Evolutionary conservation across 2,329 filamentous ascomycete genomes (phyloP), one percentile per base, ranked within the genome.

Genomic region (Arthrobotrys megalospora): DNA sequence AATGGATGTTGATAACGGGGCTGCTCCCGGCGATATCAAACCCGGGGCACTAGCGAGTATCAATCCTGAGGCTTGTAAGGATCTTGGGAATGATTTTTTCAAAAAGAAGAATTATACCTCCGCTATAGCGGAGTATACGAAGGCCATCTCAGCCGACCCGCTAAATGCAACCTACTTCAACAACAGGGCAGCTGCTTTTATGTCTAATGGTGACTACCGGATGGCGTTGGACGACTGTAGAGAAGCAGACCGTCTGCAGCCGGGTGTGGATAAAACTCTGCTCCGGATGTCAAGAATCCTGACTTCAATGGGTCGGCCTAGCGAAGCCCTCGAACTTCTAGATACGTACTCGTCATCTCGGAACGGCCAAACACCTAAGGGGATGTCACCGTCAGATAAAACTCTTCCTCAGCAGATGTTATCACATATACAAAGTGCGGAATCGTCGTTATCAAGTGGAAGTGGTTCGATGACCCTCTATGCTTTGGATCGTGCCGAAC

Each of bases 81-180:
- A 92, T 82, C 90, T 93, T 1, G 96, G 96, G 76, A 99, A 99
- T 86, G 96, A 96, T 83, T 95, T 93, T 83, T 99, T 97, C 89
- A 98, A 97, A 87, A 93, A 94, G 80, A 93, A 92, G 84, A 93
- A 97, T 83, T 99, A 95, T 84, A 86, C 88, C 78, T 91, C 92
- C 83, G 95, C 96, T 24, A 94, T 98, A 84, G 89, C 92, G 81
- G 93, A 97, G 85, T 99, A 98, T 85, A 93, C 92, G 81, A 97
- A 97, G 89, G 96, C 96, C 79, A 92, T 99, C 82, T 92, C 96
- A 82, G 89, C 95, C 80, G 91, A 95, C 82, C 94, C 94, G 67
- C 88, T 91, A 82, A 96, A 94, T 64, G 87, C 94, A 41, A 97
- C 94, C 53, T 98, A 97, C 85, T 89, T 97, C 80, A 95, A 93